These are phyloP conservation scores for Auricularia sp. DNA, from an alignment of 768 basidiomycete genomes.

Conservation along the genomic window DNA sequence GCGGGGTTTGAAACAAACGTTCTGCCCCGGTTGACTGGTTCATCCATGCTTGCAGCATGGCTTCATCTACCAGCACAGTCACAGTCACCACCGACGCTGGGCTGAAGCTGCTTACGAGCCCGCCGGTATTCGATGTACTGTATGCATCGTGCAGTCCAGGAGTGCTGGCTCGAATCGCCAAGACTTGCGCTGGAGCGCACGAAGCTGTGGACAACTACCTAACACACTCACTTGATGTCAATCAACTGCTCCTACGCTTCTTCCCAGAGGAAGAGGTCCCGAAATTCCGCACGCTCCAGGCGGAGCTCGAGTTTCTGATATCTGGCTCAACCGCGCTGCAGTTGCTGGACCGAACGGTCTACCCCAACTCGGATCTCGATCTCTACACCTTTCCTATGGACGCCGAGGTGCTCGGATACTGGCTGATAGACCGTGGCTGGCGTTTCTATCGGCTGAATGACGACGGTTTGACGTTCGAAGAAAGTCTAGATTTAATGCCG, in stretches of 20 bases:
- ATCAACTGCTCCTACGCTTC: constrained; percentile 25
- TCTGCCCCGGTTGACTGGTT: too few species aligned
- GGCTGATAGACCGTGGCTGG: not conserved
- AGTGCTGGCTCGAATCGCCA: constrained; percentile 14
- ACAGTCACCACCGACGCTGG: not conserved
- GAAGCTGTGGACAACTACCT: constrained; percentile 14
- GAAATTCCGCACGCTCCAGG: constrained; percentile 36
- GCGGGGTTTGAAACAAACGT: too few species aligned
- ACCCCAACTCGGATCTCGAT: constrained; percentile 41
- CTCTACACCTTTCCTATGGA: constrained; percentile 24
- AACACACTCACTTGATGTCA: constrained; percentile 24
- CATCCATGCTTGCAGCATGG: too few species aligned
- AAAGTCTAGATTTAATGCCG: too few species aligned
- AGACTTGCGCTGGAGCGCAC: constrained; percentile 14
- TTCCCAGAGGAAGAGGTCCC: constrained; percentile 21
- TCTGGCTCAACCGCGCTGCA: constrained; percentile 47
- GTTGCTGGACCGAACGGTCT: constrained; percentile 35
- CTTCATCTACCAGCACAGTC: too few species aligned
- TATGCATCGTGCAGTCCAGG: not conserved
- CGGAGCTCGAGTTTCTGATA: constrained; percentile 33
- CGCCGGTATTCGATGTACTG: not conserved
- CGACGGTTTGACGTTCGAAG: not conserved
- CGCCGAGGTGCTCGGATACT: not conserved
- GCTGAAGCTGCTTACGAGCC: not conserved
- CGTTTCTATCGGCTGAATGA: not conserved